A percentile compares a stretch with the other conserved stretches of the same genome.
These are phyloP conservation scores for Cryptosporidium viatorum DNA, from an alignment of 169 alveolate species.

Conservation along the genomic window DNA sequence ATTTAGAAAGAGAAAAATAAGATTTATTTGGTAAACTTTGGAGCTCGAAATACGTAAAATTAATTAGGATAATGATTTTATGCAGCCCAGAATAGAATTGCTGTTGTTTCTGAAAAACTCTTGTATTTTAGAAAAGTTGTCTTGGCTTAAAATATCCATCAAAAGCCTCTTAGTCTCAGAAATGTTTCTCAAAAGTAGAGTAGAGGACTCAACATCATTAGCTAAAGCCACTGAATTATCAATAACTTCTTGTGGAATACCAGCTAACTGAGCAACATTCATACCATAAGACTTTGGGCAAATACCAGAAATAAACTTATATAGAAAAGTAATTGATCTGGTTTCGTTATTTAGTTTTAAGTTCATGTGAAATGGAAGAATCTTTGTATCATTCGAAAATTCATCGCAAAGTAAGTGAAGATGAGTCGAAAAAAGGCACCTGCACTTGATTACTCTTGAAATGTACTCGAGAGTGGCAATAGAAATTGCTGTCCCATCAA, in stretches of 20 bases:
- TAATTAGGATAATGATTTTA: background rate
- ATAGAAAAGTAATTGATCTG: slow-evolving; percentile 86
- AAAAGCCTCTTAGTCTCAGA: slow-evolving; percentile 9
- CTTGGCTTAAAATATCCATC: background rate
- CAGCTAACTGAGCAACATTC: slow-evolving; percentile 96
- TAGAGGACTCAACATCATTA: slow-evolving; percentile 35
- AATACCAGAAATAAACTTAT: slow-evolving; percentile 92
- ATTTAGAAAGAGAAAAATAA: too few species aligned
- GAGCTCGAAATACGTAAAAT: background rate
- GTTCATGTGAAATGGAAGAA: slow-evolving; percentile 77
- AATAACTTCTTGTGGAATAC: slow-evolving; percentile 84
- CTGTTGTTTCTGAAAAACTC: slow-evolving; percentile 28
- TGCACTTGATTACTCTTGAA: slow-evolving; percentile 82
- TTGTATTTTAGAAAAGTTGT: background rate
- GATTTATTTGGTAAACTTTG: background rate
- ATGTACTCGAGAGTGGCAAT: slow-evolving; percentile 91
- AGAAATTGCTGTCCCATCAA: slow-evolving; percentile 99
- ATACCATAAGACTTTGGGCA: slow-evolving; percentile 97
- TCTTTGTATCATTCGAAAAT: slow-evolving; percentile 76
- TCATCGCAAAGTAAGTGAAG: slow-evolving; percentile 90
- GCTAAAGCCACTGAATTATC: slow-evolving; percentile 68
- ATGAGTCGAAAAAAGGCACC: slow-evolving; percentile 96
- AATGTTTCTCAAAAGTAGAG: slow-evolving; percentile 14
- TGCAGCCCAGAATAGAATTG: background rate
- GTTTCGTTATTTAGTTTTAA: slow-evolving; percentile 79